Evolutionary conservation across 352 stramenopile species (phyloP).

Genomic region (Phytophthora constricta): DNA sequence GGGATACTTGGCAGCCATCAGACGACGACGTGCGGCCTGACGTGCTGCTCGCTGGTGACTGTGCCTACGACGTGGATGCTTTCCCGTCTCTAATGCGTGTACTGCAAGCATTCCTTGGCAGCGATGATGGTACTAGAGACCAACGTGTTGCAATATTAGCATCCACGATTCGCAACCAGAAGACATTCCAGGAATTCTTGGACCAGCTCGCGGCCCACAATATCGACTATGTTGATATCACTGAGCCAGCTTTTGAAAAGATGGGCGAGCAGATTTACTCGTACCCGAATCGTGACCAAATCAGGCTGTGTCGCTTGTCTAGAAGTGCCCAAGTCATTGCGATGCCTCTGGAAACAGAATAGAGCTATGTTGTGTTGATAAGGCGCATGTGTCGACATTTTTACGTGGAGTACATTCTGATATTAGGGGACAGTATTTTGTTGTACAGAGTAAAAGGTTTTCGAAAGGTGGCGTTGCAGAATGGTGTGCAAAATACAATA

Average conservation of each 20-base stretch:
- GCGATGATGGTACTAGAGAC: constrained; percentile 1
- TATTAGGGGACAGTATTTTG: no score
- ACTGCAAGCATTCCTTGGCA: constrained; percentile 60
- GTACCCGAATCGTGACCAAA: constrained; percentile 74
- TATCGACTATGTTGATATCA: constrained; percentile 79
- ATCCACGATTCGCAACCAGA: constrained; percentile 76
- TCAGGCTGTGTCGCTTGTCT: constrained; percentile 69
- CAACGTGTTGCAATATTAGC: constrained; percentile 73
- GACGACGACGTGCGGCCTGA: constrained; percentile 43
- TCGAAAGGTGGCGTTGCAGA: no score
- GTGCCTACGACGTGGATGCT: constrained; percentile 69
- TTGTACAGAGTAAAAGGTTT: no score
- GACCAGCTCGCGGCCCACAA: constrained; percentile 53
- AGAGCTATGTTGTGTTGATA: constrained; percentile 6
- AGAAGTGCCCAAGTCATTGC: constrained; percentile 14
- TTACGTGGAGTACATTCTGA: not conserved
- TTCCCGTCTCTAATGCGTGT: constrained; percentile 72
- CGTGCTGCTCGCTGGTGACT: constrained; percentile 78
- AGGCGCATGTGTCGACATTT: not conserved
- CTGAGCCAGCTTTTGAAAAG: constrained; percentile 34
- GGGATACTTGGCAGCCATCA: constrained; percentile 66
- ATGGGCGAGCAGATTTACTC: constrained; percentile 57
- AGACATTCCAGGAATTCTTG: constrained; percentile 80
- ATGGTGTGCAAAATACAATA: no score
- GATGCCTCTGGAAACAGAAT: constrained; percentile 11